Conservation (phyloP, 352 stramenopile genomes). For the Elongisporangium anandrum region DNA sequence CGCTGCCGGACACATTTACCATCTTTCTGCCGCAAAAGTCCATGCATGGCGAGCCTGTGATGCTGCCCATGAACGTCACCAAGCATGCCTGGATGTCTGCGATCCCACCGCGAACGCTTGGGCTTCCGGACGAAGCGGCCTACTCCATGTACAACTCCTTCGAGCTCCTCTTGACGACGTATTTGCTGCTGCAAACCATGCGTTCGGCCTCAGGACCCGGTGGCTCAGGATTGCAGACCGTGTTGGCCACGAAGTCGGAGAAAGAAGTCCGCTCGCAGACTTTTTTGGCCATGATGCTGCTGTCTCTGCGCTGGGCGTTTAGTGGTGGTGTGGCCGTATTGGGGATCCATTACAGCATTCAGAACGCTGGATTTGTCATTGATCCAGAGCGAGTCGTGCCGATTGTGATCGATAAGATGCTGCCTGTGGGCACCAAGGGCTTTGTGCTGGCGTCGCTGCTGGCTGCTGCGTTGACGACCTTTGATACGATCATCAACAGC, state of each 20-base stretch:
- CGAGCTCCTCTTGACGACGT: conserved; percentile 43
- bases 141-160: conserved; percentile 83
- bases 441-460: conserved; percentile 69
- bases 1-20: conserved; percentile 45
- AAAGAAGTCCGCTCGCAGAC: conserved; percentile 74
- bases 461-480: conserved; percentile 70
- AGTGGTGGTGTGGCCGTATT: conserved; percentile 67
- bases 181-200: conserved; percentile 63
- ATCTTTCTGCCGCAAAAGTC: conserved; percentile 53
- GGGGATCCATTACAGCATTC: conserved; percentile 61
- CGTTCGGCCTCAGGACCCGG: conserved; percentile 62
- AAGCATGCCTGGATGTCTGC: conserved; percentile 43
- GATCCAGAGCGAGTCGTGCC: conserved; percentile 72
- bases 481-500: conserved; percentile 79
- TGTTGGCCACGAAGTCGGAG: conserved; percentile 76
- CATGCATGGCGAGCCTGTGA: conserved; percentile 20
- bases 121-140: conserved; percentile 35
- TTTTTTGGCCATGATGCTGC: conserved; percentile 67
- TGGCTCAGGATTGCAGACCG: conserved; percentile 62
- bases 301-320: conserved; percentile 73
- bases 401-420: conserved; percentile 71
- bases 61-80: conserved; percentile 51
- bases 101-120: conserved; percentile 24
- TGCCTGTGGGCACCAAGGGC: conserved; percentile 55
- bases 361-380: conserved; percentile 35